A percentile compares a stretch with the other conserved stretches of the same genome.
These are phyloP conservation scores for Calycina marina DNA, from an alignment of 2,329 filamentous ascomycete species.

Conservation along the genomic window DNA sequence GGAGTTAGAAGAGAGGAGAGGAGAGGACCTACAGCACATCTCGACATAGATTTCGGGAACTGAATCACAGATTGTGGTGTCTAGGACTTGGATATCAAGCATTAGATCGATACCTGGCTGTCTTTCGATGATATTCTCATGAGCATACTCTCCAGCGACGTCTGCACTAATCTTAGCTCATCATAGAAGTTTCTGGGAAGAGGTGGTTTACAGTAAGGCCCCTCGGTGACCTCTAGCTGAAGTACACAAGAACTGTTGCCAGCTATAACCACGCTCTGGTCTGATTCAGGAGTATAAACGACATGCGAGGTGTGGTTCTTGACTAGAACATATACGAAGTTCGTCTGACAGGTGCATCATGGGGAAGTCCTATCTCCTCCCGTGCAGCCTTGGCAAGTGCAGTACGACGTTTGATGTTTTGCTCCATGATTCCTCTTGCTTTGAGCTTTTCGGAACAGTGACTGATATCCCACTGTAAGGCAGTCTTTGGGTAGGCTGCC, in stretches of 20 bases:
- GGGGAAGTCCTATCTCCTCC: constrained; percentile 18
- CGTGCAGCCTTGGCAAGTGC: constrained; percentile 22
- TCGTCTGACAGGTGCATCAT: constrained; percentile 1
- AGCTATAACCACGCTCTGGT: constrained; percentile 25
- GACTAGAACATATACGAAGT: background rate
- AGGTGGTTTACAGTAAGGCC: constrained; percentile 32
- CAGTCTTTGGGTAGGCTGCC: constrained; percentile 22
- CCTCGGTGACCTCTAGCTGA: constrained; percentile 36
- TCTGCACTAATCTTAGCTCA: constrained; percentile 13
- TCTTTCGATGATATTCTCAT: constrained; percentile 24
- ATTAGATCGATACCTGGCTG: constrained; percentile 26
- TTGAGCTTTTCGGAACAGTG: constrained; percentile 27
- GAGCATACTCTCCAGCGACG: constrained; percentile 25
- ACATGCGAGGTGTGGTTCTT: background rate
- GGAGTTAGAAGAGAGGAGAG: background rate
- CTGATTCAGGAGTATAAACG: constrained; percentile 10
- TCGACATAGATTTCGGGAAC: constrained; percentile 34
- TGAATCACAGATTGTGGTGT: constrained; percentile 37
- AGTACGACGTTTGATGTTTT: constrained; percentile 22
- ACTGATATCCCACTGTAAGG: constrained; percentile 22
- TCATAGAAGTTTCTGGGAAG: background rate
- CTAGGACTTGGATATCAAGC: constrained; percentile 32
- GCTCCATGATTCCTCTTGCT: constrained; percentile 24
- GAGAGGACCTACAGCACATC: constrained; percentile 38
- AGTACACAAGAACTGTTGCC: constrained; percentile 32